These are phyloP conservation scores for Trichoderma atroviride DNA, from an alignment of 2,329 filamentous ascomycete genomes.

Conservation along the genomic window DNA sequence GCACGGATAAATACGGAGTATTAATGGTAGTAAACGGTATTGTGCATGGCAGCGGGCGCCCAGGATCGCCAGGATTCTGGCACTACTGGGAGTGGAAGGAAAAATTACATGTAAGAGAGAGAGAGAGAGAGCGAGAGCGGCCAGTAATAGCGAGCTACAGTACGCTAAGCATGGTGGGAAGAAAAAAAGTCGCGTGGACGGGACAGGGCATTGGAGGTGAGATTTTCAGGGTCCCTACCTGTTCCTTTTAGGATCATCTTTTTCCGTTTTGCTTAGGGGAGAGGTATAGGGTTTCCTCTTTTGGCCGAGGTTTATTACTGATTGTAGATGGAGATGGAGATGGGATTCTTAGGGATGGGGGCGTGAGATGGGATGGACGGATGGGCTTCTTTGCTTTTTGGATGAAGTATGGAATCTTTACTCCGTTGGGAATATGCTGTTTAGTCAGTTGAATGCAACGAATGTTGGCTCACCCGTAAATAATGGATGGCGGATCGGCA, in stretches of 20 bases:
- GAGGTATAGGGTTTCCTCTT: background rate
- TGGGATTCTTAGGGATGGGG: background rate
- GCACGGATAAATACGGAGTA: constrained; percentile 5
- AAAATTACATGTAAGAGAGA: background rate
- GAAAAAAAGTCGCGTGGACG: background rate
- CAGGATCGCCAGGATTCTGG: background rate
- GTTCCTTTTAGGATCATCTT: background rate
- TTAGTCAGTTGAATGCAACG: background rate
- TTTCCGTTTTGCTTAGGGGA: background rate
- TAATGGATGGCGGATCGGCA: background rate
- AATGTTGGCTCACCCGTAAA: background rate
- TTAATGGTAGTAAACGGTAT: background rate
- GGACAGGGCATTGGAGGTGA: background rate
- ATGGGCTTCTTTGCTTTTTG: background rate
- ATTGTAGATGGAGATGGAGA: background rate
- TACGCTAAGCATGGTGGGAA: background rate
- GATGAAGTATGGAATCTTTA: background rate
- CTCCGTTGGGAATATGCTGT: background rate
- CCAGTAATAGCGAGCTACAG: background rate
- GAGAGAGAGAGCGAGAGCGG: background rate
- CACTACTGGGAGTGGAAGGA: background rate
- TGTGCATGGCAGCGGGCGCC: background rate
- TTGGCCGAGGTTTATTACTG: background rate
- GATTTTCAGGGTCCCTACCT: constrained; percentile 19
- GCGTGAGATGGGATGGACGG: background rate